Evolutionary conservation across 805 yeast species (phyloP).

Genomic region (Candida vaughaniae): DNA sequence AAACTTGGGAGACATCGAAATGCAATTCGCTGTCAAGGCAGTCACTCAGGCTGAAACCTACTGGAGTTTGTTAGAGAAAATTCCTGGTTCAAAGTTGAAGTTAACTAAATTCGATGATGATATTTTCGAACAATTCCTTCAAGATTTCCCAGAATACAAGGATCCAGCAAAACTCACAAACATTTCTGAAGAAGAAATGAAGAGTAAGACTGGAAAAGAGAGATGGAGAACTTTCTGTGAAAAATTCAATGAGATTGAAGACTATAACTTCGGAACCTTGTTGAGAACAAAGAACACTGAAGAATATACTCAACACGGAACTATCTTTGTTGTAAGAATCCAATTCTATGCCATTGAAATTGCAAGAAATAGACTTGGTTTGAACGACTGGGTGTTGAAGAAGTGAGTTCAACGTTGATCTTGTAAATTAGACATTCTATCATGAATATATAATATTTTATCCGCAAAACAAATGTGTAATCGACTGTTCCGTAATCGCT

Average conservation of each 20-base stretch:
- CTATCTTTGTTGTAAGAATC: constrained; percentile 88
- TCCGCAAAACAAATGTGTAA: too few relatives aligned
- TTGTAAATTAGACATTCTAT: not conserved
- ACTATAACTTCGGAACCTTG: constrained; percentile 93
- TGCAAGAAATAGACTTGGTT: constrained; percentile 84
- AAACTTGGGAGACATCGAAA: constrained; percentile 85
- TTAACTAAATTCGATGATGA: constrained; percentile 73
- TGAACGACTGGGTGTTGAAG: constrained; percentile 80
- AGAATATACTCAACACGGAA: constrained; percentile 79
- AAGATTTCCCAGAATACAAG: constrained; percentile 85
- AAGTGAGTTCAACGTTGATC: too few relatives aligned
- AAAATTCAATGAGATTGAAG: constrained; percentile 81
- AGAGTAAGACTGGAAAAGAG: constrained; percentile 73
- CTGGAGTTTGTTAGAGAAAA: constrained; percentile 73
- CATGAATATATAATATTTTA: constrained; percentile 1
- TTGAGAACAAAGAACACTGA: constrained; percentile 68
- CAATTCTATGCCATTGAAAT: constrained; percentile 96
- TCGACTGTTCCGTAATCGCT: too few relatives aligned
- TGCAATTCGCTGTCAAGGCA: constrained; percentile 97
- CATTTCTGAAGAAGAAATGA: constrained; percentile 78
- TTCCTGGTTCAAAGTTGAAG: constrained; percentile 78
- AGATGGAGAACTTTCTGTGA: constrained; percentile 90
- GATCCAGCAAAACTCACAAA: constrained; percentile 54
- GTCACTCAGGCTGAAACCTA: constrained; percentile 94
- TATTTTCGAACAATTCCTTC: constrained; percentile 57